Conservation (phyloP, 2,329 filamentous ascomycete species). For the Tolypocladium nubicola region DNA sequence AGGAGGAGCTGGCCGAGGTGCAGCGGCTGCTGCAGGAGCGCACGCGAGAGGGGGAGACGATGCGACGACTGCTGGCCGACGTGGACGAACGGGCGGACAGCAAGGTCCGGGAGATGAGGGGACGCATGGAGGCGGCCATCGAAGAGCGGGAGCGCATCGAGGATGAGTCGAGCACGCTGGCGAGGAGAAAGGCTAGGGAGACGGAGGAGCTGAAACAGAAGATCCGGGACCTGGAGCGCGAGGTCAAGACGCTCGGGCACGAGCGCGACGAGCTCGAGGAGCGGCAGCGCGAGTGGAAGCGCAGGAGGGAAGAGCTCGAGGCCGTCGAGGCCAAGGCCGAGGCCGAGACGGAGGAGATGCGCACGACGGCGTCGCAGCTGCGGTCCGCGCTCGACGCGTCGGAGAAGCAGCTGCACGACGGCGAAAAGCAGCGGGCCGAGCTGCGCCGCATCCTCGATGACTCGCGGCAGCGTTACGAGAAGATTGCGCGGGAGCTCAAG, state of each 20-base stretch:
- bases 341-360: slow-evolving; percentile 66
- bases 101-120: slow-evolving; percentile 79
- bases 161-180: slow-evolving; percentile 73
- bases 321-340: slow-evolving; percentile 54
- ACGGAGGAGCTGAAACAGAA: slow-evolving; percentile 74
- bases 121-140: slow-evolving; percentile 78
- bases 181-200: slow-evolving; percentile 68
- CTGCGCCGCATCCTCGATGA: slow-evolving; percentile 70
- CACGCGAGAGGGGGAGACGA: slow-evolving; percentile 85
- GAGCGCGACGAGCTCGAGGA: slow-evolving; percentile 72
- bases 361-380: slow-evolving; percentile 65
- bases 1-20: slow-evolving; percentile 85
- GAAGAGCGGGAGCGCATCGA: slow-evolving; percentile 90
- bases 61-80: slow-evolving; percentile 80
- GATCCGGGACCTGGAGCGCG: slow-evolving; percentile 71
- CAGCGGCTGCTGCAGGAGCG: slow-evolving; percentile 80
- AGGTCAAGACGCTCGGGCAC: slow-evolving; percentile 57
- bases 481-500: slow-evolving; percentile 59
- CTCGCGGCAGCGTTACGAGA: slow-evolving; percentile 65
- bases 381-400: slow-evolving; percentile 76
- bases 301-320: slow-evolving; percentile 67
- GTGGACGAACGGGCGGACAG: slow-evolving; percentile 74
- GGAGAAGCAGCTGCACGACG: slow-evolving; percentile 72
- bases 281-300: slow-evolving; percentile 63
- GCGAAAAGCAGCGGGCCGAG: slow-evolving; percentile 72